Evolutionary conservation across 345 rosid species (phyloP).

Genomic region (Melaleuca quinquenervia): DNA sequence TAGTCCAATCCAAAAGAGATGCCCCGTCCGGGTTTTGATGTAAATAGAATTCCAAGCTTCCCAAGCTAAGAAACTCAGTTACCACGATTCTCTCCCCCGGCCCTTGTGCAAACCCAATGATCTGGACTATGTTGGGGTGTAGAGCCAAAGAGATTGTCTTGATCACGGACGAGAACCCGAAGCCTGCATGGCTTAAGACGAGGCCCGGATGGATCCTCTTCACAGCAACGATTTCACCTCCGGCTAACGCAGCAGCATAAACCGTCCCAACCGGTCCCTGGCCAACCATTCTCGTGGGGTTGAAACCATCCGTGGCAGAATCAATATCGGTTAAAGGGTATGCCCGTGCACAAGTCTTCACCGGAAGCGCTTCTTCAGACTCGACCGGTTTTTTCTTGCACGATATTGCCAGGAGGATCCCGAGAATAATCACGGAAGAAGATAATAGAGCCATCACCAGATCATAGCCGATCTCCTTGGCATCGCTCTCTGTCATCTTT

Average conservation of each 20-base stretch:
- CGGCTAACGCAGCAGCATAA: conserved; percentile 37
- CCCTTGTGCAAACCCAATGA: conserved; percentile 69
- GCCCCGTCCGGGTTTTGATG: conserved; percentile 37
- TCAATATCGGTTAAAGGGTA: conserved; percentile 54
- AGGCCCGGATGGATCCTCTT: conserved; percentile 69
- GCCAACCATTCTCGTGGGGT: conserved; percentile 43
- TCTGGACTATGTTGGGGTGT: conserved; percentile 55
- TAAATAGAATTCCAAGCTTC: conserved; percentile 39
- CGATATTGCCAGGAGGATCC: conserved; percentile 22
- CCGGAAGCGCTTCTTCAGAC: conserved; percentile 32
- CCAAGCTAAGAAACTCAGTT: conserved; percentile 35
- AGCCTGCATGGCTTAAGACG: conserved; percentile 58
- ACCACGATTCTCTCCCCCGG: conserved; percentile 77
- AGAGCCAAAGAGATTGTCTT: conserved; percentile 53
- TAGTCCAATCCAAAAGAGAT: conserved; percentile 48
- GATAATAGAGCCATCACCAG: conserved; percentile 37
- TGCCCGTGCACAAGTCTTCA: conserved; percentile 17
- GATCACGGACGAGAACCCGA: conserved; percentile 46
- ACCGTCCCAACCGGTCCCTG: conserved; percentile 60
- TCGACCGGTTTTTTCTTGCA: conserved; percentile 50
- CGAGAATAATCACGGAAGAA: conserved; percentile 26
- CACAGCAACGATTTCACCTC: conserved; percentile 39
- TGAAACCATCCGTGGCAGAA: conserved; percentile 65
- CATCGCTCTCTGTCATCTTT: conserved; percentile 17
- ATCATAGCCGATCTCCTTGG: conserved; percentile 34